Base-by-base conservation (phyloP, 805 yeast species). In the Monosporozyma siamensis region DNA sequence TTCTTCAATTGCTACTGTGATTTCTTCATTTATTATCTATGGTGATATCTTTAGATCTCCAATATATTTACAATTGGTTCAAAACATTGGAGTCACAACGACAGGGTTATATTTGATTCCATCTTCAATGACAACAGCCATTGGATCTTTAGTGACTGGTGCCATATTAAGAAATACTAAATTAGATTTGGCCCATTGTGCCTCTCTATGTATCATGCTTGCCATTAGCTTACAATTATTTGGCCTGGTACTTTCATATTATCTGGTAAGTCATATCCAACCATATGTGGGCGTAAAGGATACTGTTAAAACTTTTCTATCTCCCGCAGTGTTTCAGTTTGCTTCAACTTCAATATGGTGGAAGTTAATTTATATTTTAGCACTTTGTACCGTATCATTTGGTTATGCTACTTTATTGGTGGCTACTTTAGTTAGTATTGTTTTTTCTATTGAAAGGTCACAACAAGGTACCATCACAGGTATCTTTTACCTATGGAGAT, bases 31-130 rank as follows among this genome's bases (percentile, higher is more conserved):
- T 54, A 54, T 69, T 3, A 61, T 66, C n/a, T 69, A 74, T 49
- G 66, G 78, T 25, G 68, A 68, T 41, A 56, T 74, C 24, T 80
- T 74, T 56, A 78, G 78, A 58, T 66, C 72, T 14, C 88, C 86
- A 1, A 65, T 80, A 22, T 80, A 70, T 50, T 67, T 71, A 43
- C 70, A 76, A 17, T 58, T 82, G 1, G 77, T 77, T 2, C 65
- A 73, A 51, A 67, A 68, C 18, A 60, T 77, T 18, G 58, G 74
- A 20, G 67, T 82, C 0, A 71, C 78, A 1, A 66, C 69, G 44
- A 73, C 75, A 38, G 87, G 86, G 21, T 47, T 69, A 11, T 66
- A 78, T 46, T 55, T 76, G 45, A 59, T 78, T 23, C 78, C 82
- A 6, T 77, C 77, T 39, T 75, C 80, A 34, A 52, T 78, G 25